phyloP scores from a whole-genome alignment of 495 filamentous ascomycete genomes.

The Geoglossum glabrum region DNA sequence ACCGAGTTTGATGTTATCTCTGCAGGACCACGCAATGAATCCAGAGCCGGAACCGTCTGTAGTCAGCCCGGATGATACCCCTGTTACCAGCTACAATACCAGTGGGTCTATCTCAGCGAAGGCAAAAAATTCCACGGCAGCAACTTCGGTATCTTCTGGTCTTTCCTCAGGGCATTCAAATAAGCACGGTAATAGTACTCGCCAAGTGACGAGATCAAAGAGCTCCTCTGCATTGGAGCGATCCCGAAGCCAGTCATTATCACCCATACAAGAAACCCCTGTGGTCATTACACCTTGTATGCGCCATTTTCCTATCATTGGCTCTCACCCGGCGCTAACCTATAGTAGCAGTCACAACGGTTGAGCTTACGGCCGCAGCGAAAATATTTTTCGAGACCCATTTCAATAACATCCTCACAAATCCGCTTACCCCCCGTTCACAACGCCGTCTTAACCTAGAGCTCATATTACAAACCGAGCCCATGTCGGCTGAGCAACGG shows the following conservation, averaged over 20 bases:
- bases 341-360: conserved; percentile 45
- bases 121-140: not conserved
- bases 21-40: not conserved
- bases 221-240: not conserved
- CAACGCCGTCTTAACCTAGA: conserved; percentile 51
- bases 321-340: not conserved
- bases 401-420: conserved; percentile 43
- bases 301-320: not conserved
- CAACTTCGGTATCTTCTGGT: not conserved
- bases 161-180: not conserved
- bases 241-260: conserved; percentile 19
- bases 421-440: conserved; percentile 34
- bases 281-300: not conserved
- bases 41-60: not conserved
- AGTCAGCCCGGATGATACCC: not conserved
- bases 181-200: not conserved
- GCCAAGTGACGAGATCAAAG: not conserved
- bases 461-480: conserved; percentile 29
- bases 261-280: conserved; percentile 16
- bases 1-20: conserved; percentile 14
- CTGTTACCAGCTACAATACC: not conserved
- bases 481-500: conserved; percentile 34
- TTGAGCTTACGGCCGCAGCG: conserved; percentile 56
- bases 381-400: conserved; percentile 77
- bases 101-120: not conserved